A percentile compares a stretch with the other conserved stretches of the same genome.
Conservation (phyloP, 1,284 basidiomycete genomes). For the Austroboletus niveus region DNA sequence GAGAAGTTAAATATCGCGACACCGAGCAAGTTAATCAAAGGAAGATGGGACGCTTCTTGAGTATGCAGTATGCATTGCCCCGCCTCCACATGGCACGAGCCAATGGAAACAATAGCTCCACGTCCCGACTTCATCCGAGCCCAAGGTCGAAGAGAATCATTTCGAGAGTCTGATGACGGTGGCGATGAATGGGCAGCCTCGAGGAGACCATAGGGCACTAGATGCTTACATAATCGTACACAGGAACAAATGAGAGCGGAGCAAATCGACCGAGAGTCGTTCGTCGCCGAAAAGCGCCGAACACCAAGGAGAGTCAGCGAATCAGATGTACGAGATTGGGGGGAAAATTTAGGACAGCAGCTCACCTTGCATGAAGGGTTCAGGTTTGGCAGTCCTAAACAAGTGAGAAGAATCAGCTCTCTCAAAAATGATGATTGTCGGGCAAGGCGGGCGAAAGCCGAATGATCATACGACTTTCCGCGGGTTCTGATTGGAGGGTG, state of each 20-base stretch:
- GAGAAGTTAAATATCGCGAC: conserved; percentile 21
- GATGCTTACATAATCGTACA: conserved; percentile 11
- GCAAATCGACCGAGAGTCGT: neutral
- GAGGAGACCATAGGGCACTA: conserved; percentile 16
- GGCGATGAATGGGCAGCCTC: conserved; percentile 23
- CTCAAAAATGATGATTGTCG: neutral
- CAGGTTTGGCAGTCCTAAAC: too few relatives aligned
- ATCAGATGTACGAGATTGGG: neutral
- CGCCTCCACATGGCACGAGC: conserved; percentile 4
- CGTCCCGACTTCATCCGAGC: conserved; percentile 15
- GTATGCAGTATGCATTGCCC: conserved; percentile 18
- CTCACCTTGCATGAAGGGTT: neutral
- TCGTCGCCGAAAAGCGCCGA: neutral
- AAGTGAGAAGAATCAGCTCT: neutral
- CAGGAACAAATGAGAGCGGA: conserved; percentile 4
- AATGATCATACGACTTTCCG: neutral
- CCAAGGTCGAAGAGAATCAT: conserved; percentile 14
- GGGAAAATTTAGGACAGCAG: neutral
- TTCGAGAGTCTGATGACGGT: conserved; percentile 12
- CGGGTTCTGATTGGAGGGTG: conserved; percentile 16
- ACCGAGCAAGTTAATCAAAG: conserved; percentile 14
- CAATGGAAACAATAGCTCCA: conserved; percentile 23
- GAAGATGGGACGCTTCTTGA: neutral
- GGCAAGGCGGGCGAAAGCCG: conserved; percentile 1
- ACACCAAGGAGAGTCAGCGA: neutral